These are phyloP conservation scores for Dinochytrium kinnereticum DNA, from an alignment of 371 early-diverging fungal species.

Conservation along the genomic window DNA sequence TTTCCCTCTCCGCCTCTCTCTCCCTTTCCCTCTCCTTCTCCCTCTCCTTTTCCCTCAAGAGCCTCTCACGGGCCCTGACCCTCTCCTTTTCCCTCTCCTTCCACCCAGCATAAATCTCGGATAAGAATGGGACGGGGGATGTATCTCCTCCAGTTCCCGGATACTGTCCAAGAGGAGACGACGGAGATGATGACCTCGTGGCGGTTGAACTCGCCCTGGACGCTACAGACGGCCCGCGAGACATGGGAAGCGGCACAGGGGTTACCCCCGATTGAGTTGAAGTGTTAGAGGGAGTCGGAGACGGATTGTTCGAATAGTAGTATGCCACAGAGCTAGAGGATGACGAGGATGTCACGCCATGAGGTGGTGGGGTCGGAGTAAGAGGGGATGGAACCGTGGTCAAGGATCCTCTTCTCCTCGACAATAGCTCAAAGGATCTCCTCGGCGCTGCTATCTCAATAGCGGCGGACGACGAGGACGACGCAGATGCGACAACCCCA, in stretches of 20 bases:
- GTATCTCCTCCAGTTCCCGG: too few relatives aligned
- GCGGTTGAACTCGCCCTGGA: not conserved
- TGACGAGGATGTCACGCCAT: not conserved
- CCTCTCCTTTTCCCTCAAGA: conserved; percentile 16
- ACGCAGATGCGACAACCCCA: not conserved
- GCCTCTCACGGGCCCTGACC: conserved; percentile 15
- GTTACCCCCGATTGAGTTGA: too few relatives aligned
- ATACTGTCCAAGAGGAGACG: conserved; percentile 6
- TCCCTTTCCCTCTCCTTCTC: not conserved
- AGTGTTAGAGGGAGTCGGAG: not conserved
- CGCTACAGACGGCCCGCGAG: not conserved
- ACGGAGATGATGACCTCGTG: not conserved
- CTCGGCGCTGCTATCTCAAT: not conserved
- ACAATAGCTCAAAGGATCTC: conserved; percentile 1
- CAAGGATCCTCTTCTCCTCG: conserved; percentile 2
- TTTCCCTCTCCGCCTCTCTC: conserved; percentile 3
- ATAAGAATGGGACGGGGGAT: not conserved
- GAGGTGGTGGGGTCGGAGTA: not conserved
- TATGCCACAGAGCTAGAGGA: not conserved
- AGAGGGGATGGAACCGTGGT: not conserved
- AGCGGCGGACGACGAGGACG: not conserved
- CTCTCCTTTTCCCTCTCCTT: conserved; percentile 6
- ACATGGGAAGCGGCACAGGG: conserved; percentile 5
- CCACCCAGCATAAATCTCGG: conserved; percentile 6
- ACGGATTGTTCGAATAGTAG: not conserved